Evolutionary conservation across 176 grass and related monocot species (phyloP), one percentile per base, ranked within the genome.

Genomic region (Musa schizocarpa): DNA sequence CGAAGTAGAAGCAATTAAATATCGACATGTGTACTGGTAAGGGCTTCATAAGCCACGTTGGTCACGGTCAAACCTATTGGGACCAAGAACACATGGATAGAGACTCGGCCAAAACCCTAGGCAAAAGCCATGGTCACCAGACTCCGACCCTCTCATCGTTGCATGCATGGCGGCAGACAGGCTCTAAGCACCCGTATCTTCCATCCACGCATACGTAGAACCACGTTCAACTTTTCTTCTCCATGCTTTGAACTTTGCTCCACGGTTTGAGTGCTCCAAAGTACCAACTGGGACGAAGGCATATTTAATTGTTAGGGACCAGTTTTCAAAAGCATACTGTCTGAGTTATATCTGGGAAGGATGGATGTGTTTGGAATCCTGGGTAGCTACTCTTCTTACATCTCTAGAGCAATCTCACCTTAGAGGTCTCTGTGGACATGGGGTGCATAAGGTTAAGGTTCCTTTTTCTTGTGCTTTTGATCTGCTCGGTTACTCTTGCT

Each of bases 101-200:
- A 43, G 34, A 43, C 4, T 43, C 3, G 34, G 34, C 55, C 74
- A 76, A 52, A 76, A 50, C 74, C 74, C 74, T 76, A 76, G 76
- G 76, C 63, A 76, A 50, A 63, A 63, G 19, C 55, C 74, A 48
- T 76, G 74, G 74, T 21, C 76, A 29, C 76, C n/a, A 19, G 19
- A 67, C 68, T 68, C 63, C 63, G 55, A 78, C 50, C 29, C 49
- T 50, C 11, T 65, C 50, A 50, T 78, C 63, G 76, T 54, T 78
- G 76, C 76, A 78, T 68, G 76, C 63, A 78, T 78, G 76, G 63
- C 21, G 63, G 76, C 52, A 65, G 76, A 78, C 76, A 68, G 51
- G 22, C 76, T 11, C 76, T 24, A 27, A 78, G 48, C 62, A 78
- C 50, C 56, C 8, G 76, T 78, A 78, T 68, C 76, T 78, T 78